phyloP scores from a whole-genome alignment of 1,284 basidiomycete species.

The Tilletia indica region DNA sequence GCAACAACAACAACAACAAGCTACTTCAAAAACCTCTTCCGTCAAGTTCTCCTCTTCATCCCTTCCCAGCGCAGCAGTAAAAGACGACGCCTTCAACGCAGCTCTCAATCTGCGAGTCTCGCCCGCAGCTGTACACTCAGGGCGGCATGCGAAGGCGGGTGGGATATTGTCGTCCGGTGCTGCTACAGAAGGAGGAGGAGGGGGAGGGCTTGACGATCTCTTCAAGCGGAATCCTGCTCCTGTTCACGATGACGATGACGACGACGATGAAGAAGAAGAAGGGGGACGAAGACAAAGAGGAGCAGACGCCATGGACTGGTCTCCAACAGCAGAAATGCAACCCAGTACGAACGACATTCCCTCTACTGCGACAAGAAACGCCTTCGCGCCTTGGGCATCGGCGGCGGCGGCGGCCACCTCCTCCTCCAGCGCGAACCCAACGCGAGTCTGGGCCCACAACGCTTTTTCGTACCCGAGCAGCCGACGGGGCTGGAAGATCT shows the following conservation, averaged over 20 bases:
- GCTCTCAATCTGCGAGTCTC: neutral
- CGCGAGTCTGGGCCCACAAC: slow-evolving; percentile 34
- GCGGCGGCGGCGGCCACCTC: too few relatives aligned
- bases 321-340: neutral
- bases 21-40: too few relatives aligned
- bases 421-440: too few relatives aligned
- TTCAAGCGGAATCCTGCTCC: neutral
- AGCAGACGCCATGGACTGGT: slow-evolving; percentile 13
- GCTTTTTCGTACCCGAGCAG: slow-evolving; percentile 36
- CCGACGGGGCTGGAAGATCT: slow-evolving; percentile 47
- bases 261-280: slow-evolving; percentile 8
- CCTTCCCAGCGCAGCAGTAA: too few relatives aligned
- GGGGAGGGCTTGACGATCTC: neutral
- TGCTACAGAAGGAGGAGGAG: neutral
- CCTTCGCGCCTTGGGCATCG: neutral
- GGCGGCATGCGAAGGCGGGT: neutral
- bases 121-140: neutral
- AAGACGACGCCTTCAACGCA: neutral
- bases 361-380: neutral
- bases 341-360: too few relatives aligned
- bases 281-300: neutral
- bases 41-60: too few relatives aligned
- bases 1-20: too few relatives aligned
- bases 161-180: too few relatives aligned
- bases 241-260: neutral